Conservation (phyloP, 2,329 filamentous ascomycete genomes). For the Penicillium capsulatum region DNA sequence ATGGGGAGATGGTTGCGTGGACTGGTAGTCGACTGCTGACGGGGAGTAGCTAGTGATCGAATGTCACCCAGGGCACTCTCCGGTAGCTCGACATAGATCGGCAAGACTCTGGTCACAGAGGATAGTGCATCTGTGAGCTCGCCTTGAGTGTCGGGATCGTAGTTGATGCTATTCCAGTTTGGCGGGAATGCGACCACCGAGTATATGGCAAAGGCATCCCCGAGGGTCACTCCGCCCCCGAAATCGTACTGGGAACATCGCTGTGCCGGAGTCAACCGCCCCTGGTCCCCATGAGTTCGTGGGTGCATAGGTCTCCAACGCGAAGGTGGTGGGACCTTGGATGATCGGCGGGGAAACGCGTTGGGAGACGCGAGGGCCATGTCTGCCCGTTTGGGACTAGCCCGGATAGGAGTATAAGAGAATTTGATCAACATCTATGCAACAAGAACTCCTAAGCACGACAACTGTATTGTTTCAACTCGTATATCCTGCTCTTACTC, state of each 20-base stretch:
- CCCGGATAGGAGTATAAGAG: no score
- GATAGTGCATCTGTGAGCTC: neutral
- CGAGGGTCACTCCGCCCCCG: slow-evolving; percentile 8
- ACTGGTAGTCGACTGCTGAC: neutral
- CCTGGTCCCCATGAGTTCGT: no score
- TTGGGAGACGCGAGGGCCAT: no score
- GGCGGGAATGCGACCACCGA: slow-evolving; percentile 8
- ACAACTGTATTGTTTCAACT: no score
- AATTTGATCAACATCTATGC: neutral
- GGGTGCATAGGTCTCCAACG: no score
- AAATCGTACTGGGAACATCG: slow-evolving; percentile 5
- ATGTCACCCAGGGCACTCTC: neutral
- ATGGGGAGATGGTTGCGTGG: slow-evolving; percentile 9
- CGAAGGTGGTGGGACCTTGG: no score
- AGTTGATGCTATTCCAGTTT: neutral
- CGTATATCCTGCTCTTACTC: no score
- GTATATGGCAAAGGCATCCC: slow-evolving; percentile 9
- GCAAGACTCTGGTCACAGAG: neutral
- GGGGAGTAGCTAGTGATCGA: slow-evolving; percentile 2
- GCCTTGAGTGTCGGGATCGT: neutral
- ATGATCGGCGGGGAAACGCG: no score
- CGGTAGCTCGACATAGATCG: neutral
- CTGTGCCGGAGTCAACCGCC: slow-evolving; percentile 1
- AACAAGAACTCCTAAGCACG: no score
- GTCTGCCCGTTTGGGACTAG: no score